phyloP scores from a whole-genome alignment of 495 filamentous ascomycete species.

The Chlorociboria aeruginascens region DNA sequence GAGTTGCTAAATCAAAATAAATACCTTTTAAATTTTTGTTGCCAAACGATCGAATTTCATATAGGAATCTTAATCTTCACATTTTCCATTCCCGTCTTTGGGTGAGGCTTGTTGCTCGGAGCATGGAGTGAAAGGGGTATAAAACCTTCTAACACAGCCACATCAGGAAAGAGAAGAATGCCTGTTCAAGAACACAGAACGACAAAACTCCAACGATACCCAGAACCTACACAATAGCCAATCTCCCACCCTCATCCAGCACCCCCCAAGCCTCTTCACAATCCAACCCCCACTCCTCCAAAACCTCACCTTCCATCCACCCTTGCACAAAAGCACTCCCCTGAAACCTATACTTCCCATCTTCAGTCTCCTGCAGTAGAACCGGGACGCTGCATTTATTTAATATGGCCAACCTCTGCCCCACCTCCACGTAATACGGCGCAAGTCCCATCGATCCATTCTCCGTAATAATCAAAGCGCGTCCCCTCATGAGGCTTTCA shows the following conservation, averaged over 20 bases:
- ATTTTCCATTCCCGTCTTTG: too few species aligned
- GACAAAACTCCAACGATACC: too few species aligned
- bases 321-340: neutral
- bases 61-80: too few species aligned
- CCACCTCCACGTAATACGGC: neutral
- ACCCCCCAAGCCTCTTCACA: conserved; percentile 1
- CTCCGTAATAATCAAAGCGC: neutral
- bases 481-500: neutral
- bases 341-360: neutral
- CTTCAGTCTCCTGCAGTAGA: neutral
- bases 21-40: too few species aligned
- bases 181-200: too few species aligned
- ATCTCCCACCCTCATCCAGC: neutral
- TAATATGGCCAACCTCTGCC: neutral
- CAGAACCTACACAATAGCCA: neutral
- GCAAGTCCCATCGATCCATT: neutral
- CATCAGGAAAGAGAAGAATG: too few species aligned
- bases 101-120: too few species aligned
- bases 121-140: too few species aligned
- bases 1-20: too few species aligned
- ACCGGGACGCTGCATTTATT: neutral
- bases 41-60: too few species aligned
- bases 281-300: neutral
- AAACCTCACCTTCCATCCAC: conserved; percentile 4
- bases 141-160: too few species aligned